These are phyloP conservation scores for Crucibulum cyathiforme DNA, from an alignment of 1,284 basidiomycete species.

Conservation along the genomic window DNA sequence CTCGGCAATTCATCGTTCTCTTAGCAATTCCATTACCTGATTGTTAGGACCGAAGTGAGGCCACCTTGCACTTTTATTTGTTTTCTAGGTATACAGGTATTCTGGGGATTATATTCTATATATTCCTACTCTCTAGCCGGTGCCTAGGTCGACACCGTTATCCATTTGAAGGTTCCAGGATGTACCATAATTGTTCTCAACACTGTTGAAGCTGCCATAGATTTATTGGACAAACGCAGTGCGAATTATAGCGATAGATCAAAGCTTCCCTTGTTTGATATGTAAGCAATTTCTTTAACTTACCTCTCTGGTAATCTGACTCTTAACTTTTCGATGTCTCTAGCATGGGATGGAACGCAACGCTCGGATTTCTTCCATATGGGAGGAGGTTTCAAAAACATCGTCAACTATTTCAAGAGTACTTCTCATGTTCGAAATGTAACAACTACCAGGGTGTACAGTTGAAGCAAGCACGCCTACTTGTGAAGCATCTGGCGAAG, in stretches of 20 bases:
- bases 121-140: no score
- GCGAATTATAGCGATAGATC: conserved; percentile 39
- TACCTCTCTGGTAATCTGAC: background rate
- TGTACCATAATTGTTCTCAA: conserved; percentile 37
- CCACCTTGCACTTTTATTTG: no score
- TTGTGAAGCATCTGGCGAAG: background rate
- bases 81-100: no score
- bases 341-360: conserved; percentile 24
- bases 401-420: conserved; percentile 16
- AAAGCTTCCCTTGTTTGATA: conserved; percentile 6
- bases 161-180: conserved; percentile 33
- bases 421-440: conserved; percentile 13
- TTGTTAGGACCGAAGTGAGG: no score
- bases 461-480: conserved; percentile 6
- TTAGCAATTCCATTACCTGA: no score
- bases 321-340: background rate
- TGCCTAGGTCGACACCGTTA: no score
- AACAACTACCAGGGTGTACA: conserved; percentile 13
- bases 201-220: conserved; percentile 32
- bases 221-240: conserved; percentile 39
- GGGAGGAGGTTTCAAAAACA: conserved; percentile 22
- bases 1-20: no score
- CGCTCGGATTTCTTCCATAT: conserved; percentile 17
- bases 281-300: conserved; percentile 6
- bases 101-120: no score